Evolutionary conservation across 2,329 filamentous ascomycete genomes (phyloP).

Genomic region (Drechslerella stenobrocha): DNA sequence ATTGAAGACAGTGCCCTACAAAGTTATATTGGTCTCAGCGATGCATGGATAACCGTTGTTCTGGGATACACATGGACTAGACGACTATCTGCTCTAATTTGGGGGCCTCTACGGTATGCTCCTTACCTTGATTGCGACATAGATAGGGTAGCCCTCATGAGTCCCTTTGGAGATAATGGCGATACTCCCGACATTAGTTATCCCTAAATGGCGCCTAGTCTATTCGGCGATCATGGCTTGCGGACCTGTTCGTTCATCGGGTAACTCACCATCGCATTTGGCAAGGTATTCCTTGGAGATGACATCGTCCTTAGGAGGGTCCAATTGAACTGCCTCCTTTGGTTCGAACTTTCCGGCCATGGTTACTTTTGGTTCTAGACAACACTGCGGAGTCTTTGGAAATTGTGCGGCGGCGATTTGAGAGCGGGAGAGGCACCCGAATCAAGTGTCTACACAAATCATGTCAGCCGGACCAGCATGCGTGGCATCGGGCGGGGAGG

Average conservation of each 20-base stretch:
- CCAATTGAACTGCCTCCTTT: constrained; percentile 73
- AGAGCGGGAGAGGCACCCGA: too few relatives aligned
- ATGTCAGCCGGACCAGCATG: too few relatives aligned
- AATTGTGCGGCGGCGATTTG: not conserved
- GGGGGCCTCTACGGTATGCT: too few relatives aligned
- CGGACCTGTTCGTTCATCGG: not conserved
- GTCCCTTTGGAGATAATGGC: constrained; percentile 33
- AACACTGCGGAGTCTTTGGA: not conserved
- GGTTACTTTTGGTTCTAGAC: constrained; percentile 4
- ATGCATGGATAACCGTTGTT: too few relatives aligned
- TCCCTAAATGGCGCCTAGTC: not conserved
- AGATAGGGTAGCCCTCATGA: constrained; percentile 54
- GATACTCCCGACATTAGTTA: too few relatives aligned
- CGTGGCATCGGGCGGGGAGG: too few relatives aligned
- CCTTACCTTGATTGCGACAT: constrained; percentile 70
- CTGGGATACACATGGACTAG: too few relatives aligned
- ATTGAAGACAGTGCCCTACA: constrained; percentile 86
- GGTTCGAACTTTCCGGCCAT: constrained; percentile 71
- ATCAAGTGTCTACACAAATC: too few relatives aligned
- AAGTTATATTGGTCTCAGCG: not conserved
- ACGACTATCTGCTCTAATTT: too few relatives aligned
- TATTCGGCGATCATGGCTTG: too few relatives aligned
- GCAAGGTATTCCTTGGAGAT: constrained; percentile 80
- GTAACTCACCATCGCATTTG: constrained; percentile 76
- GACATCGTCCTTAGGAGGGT: constrained; percentile 82